These are phyloP conservation scores for Populus trichocarpa DNA, from an alignment of 441 rosid species.

Conservation along the genomic window DNA sequence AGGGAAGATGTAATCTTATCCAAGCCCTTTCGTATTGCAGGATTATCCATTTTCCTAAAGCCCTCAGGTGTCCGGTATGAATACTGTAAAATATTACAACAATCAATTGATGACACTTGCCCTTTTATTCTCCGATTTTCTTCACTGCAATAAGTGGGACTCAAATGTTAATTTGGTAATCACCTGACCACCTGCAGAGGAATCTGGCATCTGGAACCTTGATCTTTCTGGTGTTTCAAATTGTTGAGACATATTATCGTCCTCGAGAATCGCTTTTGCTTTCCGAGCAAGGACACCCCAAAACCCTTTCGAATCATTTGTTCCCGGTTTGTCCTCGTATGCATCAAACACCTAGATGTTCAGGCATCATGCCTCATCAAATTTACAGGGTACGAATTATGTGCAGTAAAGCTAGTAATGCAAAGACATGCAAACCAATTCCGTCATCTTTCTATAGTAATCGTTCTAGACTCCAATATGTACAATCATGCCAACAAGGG, in stretches of 20 bases:
- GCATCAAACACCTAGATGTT: conserved; percentile 63
- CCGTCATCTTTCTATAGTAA: not conserved
- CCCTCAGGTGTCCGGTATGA: conserved; percentile 32
- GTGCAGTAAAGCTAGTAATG: not conserved
- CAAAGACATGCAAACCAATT: not conserved
- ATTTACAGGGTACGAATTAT: not conserved
- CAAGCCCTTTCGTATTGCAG: conserved; percentile 63
- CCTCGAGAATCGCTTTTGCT: conserved; percentile 93
- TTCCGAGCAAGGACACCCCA: conserved; percentile 96
- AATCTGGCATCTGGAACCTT: conserved; percentile 33
- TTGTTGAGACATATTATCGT: conserved; percentile 46
- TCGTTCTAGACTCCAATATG: not conserved
- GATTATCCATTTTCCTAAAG: conserved; percentile 60
- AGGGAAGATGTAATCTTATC: conserved; percentile 67
- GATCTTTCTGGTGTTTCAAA: conserved; percentile 29
- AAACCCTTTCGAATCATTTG: conserved; percentile 63
- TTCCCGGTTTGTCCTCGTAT: conserved; percentile 42
- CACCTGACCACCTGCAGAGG: conserved; percentile 45
- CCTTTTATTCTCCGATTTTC: not conserved
- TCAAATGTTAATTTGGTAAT: conserved; percentile 3
- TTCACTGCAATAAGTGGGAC: not conserved
- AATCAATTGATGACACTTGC: not conserved
- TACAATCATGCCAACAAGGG: no score
- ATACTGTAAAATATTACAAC: conserved; percentile 16
- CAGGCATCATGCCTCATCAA: conserved; percentile 12